phyloP scores from a whole-genome alignment of 2,329 filamentous ascomycete species.

The Fusarium coffeatum region DNA sequence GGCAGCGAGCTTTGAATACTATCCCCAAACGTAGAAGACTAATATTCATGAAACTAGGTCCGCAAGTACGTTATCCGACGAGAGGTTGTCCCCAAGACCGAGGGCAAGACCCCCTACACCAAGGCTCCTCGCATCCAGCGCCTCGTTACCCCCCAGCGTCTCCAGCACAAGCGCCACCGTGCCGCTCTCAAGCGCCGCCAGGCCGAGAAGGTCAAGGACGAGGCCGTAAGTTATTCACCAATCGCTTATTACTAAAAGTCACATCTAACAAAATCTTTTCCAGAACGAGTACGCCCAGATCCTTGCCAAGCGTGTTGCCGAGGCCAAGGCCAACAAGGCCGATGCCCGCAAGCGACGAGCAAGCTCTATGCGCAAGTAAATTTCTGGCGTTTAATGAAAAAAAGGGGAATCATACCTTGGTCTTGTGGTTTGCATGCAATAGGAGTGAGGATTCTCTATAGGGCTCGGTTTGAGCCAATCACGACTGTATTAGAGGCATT shows the following conservation, averaged over 20 bases:
- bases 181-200: conserved; percentile 98
- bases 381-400: conserved; percentile 51
- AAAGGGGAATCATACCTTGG: conserved; percentile 52
- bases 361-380: conserved; percentile 93
- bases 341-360: conserved; percentile 97
- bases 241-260: too few relatives aligned
- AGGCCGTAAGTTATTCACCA: conserved; percentile 78
- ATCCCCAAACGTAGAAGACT: conserved; percentile 46
- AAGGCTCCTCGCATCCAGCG: conserved; percentile 99
- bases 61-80: conserved; percentile 99
- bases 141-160: conserved; percentile 98
- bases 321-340: conserved; percentile 93
- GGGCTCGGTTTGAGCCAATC: conserved; percentile 48
- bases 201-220: conserved; percentile 97
- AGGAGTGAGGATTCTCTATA: conserved; percentile 54
- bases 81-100: conserved; percentile 95
- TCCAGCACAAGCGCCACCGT: conserved; percentile 99
- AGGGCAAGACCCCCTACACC: conserved; percentile 98
- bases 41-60: conserved; percentile 70
- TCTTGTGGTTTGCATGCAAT: conserved; percentile 58
- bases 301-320: conserved; percentile 95
- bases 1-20: conserved; percentile 43
- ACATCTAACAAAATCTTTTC: background rate
- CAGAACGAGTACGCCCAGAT: conserved; percentile 97
- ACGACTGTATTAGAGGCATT: conserved; percentile 56